phyloP scores from a whole-genome alignment of 495 filamentous ascomycete species.

The Neurospora sp. region DNA sequence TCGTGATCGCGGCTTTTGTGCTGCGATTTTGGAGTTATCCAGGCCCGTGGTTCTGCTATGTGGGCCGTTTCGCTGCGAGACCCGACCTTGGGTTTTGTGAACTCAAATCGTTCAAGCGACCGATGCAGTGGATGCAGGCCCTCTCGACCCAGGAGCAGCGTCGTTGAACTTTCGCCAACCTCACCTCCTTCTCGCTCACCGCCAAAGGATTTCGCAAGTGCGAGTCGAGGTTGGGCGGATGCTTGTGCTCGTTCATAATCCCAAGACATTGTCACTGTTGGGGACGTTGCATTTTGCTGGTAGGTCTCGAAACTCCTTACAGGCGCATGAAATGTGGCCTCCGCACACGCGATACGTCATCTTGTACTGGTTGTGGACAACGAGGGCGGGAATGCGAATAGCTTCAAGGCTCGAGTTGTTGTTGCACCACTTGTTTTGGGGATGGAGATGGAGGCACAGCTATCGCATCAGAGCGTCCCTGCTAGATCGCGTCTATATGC shows the following conservation, averaged over 20 bases:
- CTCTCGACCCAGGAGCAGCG: neutral
- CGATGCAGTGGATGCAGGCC: conserved; percentile 7
- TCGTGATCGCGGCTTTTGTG: conserved; percentile 4
- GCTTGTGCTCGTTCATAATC: neutral
- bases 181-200: neutral
- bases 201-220: neutral
- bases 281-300: neutral
- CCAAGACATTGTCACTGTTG: neutral
- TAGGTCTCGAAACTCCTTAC: neutral
- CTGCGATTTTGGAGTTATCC: conserved; percentile 3
- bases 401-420: neutral
- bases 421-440: neutral
- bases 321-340: neutral
- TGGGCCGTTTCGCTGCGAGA: conserved; percentile 12
- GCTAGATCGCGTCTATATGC: neutral
- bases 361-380: neutral
- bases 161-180: neutral
- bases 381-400: neutral
- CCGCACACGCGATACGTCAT: neutral
- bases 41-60: conserved; percentile 9
- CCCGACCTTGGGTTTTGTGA: conserved; percentile 7
- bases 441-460: neutral
- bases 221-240: neutral
- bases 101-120: conserved; percentile 16
- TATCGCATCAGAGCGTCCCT: neutral